phyloP scores from a whole-genome alignment of 2,329 filamentous ascomycete species.

The Monosporascus sp. region DNA sequence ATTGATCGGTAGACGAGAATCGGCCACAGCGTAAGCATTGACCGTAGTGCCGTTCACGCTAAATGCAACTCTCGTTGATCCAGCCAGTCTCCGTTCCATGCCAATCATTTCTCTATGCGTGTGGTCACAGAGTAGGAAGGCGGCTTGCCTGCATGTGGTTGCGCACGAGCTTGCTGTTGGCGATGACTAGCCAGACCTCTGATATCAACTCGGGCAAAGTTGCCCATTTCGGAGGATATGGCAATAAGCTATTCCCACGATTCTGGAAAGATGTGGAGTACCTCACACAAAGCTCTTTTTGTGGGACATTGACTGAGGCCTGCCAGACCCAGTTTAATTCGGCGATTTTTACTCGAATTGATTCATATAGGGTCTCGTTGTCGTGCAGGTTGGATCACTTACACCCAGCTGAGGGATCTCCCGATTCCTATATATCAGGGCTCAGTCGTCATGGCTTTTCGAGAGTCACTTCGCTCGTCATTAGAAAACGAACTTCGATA shows the following conservation, averaged over 20 bases:
- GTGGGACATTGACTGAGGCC: neutral
- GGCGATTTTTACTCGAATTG: constrained; percentile 1
- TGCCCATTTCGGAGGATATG: neutral
- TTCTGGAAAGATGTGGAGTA: neutral
- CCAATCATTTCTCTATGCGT: too few relatives aligned
- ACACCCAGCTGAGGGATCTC: neutral
- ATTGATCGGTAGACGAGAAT: too few relatives aligned
- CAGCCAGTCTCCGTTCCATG: too few relatives aligned
- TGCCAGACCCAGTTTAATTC: neutral
- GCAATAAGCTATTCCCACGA: neutral
- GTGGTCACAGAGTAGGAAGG: too few relatives aligned
- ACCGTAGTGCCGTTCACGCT: too few relatives aligned
- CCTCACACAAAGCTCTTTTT: neutral
- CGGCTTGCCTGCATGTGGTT: too few relatives aligned
- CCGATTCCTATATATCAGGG: neutral
- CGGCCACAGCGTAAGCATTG: too few relatives aligned
- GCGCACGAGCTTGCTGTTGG: too few relatives aligned
- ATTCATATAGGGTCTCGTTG: neutral
- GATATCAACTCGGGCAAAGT: neutral
- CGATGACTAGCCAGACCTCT: neutral
- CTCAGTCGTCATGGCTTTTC: too few relatives aligned
- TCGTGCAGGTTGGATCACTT: neutral
- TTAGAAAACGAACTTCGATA: neutral
- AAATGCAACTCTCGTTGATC: too few relatives aligned
- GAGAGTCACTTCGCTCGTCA: too few relatives aligned